Percentiles rank a stretch among this genome's conserved stretches.
Conservation (phyloP, 768 basidiomycete species). For the Mycena vitilis region DNA sequence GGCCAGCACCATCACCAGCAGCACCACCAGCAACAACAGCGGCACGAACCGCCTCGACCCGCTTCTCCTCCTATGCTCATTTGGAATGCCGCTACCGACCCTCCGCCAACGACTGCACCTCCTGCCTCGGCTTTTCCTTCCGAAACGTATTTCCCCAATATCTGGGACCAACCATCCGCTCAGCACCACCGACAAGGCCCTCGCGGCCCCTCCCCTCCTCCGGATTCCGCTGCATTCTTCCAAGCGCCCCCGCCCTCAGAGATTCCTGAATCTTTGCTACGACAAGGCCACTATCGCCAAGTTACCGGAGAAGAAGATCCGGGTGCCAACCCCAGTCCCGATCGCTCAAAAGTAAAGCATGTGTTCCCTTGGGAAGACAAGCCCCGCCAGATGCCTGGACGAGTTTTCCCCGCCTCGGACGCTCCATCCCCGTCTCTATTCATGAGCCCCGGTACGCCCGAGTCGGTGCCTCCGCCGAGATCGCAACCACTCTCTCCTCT, state of each 20-base stretch:
- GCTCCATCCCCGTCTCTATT: slow-evolving; percentile 63
- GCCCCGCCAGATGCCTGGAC: slow-evolving; percentile 71
- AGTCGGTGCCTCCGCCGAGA: slow-evolving; percentile 47
- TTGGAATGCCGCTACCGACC: slow-evolving; percentile 88
- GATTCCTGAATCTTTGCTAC: slow-evolving; percentile 75
- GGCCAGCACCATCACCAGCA: slow-evolving; percentile 36
- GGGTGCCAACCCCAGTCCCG: slow-evolving; percentile 66
- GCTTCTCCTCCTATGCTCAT: slow-evolving; percentile 71
- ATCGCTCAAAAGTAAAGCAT: slow-evolving; percentile 75
- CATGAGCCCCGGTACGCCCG: slow-evolving; percentile 49
- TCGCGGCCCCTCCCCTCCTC: slow-evolving; percentile 46
- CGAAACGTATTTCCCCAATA: slow-evolving; percentile 84
- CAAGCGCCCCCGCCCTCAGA: slow-evolving; percentile 67
- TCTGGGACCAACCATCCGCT: slow-evolving; percentile 80
- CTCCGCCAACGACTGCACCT: slow-evolving; percentile 76
- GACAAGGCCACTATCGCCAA: slow-evolving; percentile 79
- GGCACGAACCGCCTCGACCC: slow-evolving; percentile 54
- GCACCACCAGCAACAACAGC: slow-evolving; percentile 25
- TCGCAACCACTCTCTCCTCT: slow-evolving; percentile 53
- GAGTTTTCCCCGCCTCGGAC: slow-evolving; percentile 79
- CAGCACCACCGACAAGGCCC: slow-evolving; percentile 51
- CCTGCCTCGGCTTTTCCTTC: slow-evolving; percentile 71
- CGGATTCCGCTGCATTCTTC: slow-evolving; percentile 66
- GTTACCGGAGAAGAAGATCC: slow-evolving; percentile 63
- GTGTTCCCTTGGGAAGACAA: slow-evolving; percentile 97